Conservation (phyloP, 179 eudicot genomes). For the Gypsophila paniculata region DNA sequence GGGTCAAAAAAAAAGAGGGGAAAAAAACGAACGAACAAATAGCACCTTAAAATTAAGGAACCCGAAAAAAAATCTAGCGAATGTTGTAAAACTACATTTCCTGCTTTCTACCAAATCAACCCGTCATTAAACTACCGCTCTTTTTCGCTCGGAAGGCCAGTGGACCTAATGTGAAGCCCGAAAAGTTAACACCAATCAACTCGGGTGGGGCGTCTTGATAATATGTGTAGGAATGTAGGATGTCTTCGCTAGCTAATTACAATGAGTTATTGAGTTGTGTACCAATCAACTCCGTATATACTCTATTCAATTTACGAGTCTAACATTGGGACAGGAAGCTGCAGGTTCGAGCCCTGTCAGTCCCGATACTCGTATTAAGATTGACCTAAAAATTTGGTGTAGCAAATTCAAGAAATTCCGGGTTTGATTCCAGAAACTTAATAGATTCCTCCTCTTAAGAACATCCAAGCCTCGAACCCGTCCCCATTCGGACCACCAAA, state of each 20-base stretch:
- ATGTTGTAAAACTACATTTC: constrained; percentile 21
- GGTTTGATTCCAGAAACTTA: background rate
- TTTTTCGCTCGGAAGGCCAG: constrained; percentile 15
- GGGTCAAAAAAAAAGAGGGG: background rate
- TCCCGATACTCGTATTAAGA: too few species aligned
- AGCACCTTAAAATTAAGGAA: constrained; percentile 6
- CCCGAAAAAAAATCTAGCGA: constrained; percentile 22
- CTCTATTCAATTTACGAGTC: too few species aligned
- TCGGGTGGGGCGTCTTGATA: constrained; percentile 22
- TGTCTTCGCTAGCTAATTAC: constrained; percentile 23
- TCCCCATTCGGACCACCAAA: background rate
- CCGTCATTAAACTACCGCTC: constrained; percentile 24
- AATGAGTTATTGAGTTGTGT: constrained; percentile 22
- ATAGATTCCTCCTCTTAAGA: background rate
- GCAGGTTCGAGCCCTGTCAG: too few species aligned
- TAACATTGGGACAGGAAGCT: too few species aligned
- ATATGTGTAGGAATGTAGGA: constrained; percentile 15
- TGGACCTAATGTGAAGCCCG: constrained; percentile 22
- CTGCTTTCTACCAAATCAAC: constrained; percentile 31
- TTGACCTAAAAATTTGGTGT: background rate
- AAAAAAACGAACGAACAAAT: background rate
- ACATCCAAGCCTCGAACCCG: constrained; percentile 5
- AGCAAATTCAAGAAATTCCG: constrained; percentile 11
- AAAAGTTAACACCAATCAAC: constrained; percentile 24
- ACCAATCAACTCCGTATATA: too few species aligned